Conservation (phyloP, 164 flowering plant genomes). For the Magnolia officinalis region DNA sequence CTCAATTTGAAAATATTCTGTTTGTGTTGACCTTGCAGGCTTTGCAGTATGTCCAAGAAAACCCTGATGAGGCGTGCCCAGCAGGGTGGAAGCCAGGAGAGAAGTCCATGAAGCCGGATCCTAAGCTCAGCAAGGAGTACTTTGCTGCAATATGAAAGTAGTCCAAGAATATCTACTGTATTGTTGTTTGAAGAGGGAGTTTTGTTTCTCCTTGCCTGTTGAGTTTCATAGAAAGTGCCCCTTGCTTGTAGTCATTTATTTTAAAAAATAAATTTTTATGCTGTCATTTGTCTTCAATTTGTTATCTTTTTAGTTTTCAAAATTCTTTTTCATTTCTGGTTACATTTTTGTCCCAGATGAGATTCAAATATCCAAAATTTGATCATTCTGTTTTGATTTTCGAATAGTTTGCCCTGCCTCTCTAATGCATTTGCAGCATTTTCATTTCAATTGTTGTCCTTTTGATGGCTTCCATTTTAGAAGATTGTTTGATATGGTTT, state of each 20-base stretch:
- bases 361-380: neutral
- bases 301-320: too few species aligned
- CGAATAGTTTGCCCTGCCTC: too few species aligned
- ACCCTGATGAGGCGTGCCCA: constrained; percentile 99
- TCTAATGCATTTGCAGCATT: neutral
- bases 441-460: neutral
- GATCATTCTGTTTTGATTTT: too few species aligned
- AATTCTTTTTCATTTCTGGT: too few species aligned
- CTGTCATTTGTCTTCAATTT: too few species aligned
- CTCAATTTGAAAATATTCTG: neutral
- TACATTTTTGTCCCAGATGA: too few species aligned
- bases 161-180: neutral
- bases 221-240: neutral
- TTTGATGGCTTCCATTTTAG: too few species aligned
- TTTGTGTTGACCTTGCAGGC: constrained; percentile 52
- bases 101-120: constrained; percentile 96
- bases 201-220: constrained; percentile 15
- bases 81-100: constrained; percentile 99
- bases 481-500: too few species aligned
- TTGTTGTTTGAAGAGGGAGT: constrained; percentile 20
- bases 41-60: constrained; percentile 93
- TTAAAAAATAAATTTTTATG: too few species aligned
- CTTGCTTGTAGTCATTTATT: too few species aligned
- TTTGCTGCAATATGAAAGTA: constrained; percentile 62
- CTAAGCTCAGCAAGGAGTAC: constrained; percentile 93